Base-by-base conservation (phyloP, 805 yeast species). In the Suhomyces kilbournensis region DNA sequence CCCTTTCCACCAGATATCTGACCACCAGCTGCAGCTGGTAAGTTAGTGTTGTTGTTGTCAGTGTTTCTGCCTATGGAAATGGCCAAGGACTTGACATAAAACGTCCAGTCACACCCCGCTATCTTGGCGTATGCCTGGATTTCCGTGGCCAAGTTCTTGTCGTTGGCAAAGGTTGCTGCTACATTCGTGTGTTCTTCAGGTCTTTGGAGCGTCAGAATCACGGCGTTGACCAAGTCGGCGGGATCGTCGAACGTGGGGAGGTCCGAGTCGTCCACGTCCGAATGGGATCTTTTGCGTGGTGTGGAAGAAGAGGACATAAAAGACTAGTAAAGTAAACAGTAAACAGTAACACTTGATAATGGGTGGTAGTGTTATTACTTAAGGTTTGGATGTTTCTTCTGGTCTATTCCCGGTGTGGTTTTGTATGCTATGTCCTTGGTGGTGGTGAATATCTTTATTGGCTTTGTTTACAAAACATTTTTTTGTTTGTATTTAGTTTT, bases 101-200 rank as follows among this genome's bases (percentile, higher is more conserved):
- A 94, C 1, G 99, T 93, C 99, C 99, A 94, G 63, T 83, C 84
- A 34, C 79, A 74, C 44, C 99, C 99, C 0, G 97, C 92, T 46
- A 94, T 86, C 68, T 94, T 94, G 34, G 97, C 99, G 68, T 93
- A 94, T 0, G 99, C 99, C 71, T 92, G 96, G n/a, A 94, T 92
- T 66, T 92, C 97, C 48, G 82, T 78, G 56, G 82, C 83, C 53
- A 71, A 63, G 57, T 82, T 87, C 55, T 83, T 82, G 48, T 85
- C 90, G 68, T 94, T 94, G 51, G 93, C 83, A 65, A 81, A 89
- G 23, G 74, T 79, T 46, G 72, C 74, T 10, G 96, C 82, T 5
- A 92, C 98, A 56, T 82, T 81, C 1, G 97, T 90, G 48, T 65
- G 69, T 42, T 88, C 88, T 23, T 84, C 84, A 0, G 98, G 97